These are phyloP conservation scores for Dactylellina haptotyla DNA, from an alignment of 2,329 filamentous ascomycete species.

Conservation along the genomic window DNA sequence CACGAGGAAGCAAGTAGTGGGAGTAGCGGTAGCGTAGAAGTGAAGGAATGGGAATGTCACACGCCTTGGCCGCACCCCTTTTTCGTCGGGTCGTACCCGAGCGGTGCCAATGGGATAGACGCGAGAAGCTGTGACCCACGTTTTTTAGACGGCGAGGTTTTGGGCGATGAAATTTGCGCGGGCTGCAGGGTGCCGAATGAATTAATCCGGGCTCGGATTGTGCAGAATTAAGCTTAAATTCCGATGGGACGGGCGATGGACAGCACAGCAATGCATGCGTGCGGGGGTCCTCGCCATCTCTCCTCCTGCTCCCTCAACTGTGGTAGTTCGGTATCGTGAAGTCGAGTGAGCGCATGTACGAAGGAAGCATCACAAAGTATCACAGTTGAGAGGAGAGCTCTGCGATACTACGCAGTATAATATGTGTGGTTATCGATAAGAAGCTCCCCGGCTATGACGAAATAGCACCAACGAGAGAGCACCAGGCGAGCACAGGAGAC, in stretches of 20 bases:
- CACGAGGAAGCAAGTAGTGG: no score
- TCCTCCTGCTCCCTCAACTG: no score
- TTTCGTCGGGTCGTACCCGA: slow-evolving; percentile 18
- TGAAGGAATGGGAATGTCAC: slow-evolving; percentile 17
- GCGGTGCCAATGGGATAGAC: slow-evolving; percentile 10
- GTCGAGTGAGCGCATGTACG: no score
- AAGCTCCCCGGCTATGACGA: slow-evolving; percentile 19
- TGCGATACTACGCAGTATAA: no score
- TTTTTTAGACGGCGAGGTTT: slow-evolving; percentile 5
- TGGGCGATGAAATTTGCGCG: background rate
- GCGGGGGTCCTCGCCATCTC: background rate
- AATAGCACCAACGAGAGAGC: background rate
- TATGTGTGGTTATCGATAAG: slow-evolving; percentile 31
- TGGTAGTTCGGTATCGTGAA: no score
- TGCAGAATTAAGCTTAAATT: slow-evolving; percentile 40
- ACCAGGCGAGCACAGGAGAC: background rate
- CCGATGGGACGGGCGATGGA: slow-evolving; percentile 1
- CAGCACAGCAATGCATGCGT: slow-evolving; percentile 38
- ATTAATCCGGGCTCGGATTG: background rate
- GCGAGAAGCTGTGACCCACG: slow-evolving; percentile 4
- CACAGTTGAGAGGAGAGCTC: slow-evolving; percentile 9
- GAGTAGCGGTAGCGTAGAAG: background rate
- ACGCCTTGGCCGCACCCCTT: background rate
- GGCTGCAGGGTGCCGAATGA: slow-evolving; percentile 11
- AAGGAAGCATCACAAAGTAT: no score